phyloP scores from a whole-genome alignment of 768 basidiomycete genomes.

The Podaxis sp. region DNA sequence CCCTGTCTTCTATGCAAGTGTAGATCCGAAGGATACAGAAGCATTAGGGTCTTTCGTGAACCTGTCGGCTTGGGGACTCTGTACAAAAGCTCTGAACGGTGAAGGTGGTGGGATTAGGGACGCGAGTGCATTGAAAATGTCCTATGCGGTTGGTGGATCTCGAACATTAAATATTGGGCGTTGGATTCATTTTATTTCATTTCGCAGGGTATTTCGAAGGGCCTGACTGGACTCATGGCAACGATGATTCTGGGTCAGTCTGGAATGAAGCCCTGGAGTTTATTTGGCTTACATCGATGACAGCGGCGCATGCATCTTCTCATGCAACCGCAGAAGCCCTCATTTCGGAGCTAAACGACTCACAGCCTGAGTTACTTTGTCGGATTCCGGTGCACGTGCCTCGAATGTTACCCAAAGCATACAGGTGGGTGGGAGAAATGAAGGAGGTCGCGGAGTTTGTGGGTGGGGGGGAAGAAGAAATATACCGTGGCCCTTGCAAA shows the following conservation, averaged over 20 bases:
- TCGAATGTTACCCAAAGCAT: conserved; percentile 56
- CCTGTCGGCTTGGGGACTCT: conserved; percentile 40
- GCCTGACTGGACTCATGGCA: conserved; percentile 45
- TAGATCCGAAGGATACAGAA: conserved; percentile 29
- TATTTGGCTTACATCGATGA: neutral
- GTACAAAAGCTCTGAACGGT: conserved; percentile 39
- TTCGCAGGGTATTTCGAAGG: conserved; percentile 51
- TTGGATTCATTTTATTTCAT: neutral
- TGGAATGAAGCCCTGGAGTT: neutral
- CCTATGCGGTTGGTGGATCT: conserved; percentile 46
- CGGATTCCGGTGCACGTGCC: conserved; percentile 36
- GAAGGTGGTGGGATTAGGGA: conserved; percentile 48
- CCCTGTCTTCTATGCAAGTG: conserved; percentile 54
- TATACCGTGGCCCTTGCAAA: conserved; percentile 43
- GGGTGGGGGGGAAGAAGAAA: conserved; percentile 36
- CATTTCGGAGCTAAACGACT: conserved; percentile 40
- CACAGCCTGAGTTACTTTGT: conserved; percentile 40
- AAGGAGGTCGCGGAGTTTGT: conserved; percentile 58
- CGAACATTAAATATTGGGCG: neutral
- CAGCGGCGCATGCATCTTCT: conserved; percentile 53
- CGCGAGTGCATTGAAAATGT: conserved; percentile 63
- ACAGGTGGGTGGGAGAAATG: conserved; percentile 63
- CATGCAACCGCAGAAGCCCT: conserved; percentile 59
- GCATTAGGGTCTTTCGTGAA: conserved; percentile 32
- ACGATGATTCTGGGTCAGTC: conserved; percentile 51